Evolutionary conservation across 768 basidiomycete genomes (phyloP).

Genomic region (Flagelloscypha sp.): DNA sequence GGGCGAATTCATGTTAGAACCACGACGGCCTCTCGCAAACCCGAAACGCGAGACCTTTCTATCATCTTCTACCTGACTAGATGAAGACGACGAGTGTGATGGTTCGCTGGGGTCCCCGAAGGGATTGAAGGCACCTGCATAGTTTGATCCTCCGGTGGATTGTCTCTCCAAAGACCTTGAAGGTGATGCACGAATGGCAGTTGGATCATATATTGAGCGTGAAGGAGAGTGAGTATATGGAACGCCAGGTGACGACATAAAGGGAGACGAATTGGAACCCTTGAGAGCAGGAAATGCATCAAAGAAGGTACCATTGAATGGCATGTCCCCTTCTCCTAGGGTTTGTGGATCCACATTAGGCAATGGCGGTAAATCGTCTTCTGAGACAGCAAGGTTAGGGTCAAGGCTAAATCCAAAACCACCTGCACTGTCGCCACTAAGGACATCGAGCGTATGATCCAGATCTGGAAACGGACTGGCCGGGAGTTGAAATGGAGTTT

Average conservation of each 20-base stretch:
- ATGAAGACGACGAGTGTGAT: slow-evolving; percentile 23
- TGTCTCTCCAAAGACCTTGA: slow-evolving; percentile 34
- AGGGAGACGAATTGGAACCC: slow-evolving; percentile 20
- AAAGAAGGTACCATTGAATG: slow-evolving; percentile 57
- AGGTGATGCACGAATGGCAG: slow-evolving; percentile 28
- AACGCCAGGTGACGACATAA: slow-evolving; percentile 47
- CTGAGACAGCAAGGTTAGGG: slow-evolving; percentile 53
- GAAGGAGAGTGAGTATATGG: slow-evolving; percentile 38
- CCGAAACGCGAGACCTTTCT: slow-evolving; percentile 74
- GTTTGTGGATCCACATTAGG: slow-evolving; percentile 42
- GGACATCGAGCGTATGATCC: slow-evolving; percentile 70
- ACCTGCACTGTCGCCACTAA: slow-evolving; percentile 54
- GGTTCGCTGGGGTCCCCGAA: slow-evolving; percentile 54
- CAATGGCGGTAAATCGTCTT: slow-evolving; percentile 30
- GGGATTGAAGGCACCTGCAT: slow-evolving; percentile 74
- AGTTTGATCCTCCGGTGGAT: slow-evolving; percentile 39
- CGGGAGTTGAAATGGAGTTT: no score
- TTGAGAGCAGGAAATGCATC: slow-evolving; percentile 65
- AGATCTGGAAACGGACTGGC: slow-evolving; percentile 81
- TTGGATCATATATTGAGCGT: slow-evolving; percentile 51
- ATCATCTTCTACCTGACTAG: slow-evolving; percentile 48
- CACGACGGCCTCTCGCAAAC: slow-evolving; percentile 66
- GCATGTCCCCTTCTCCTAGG: slow-evolving; percentile 37
- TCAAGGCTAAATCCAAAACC: slow-evolving; percentile 86
- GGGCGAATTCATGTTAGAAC: slow-evolving; percentile 54